These are phyloP conservation scores for Globisporangium acanthophoron DNA, from an alignment of 352 stramenopile genomes.

Conservation along the genomic window DNA sequence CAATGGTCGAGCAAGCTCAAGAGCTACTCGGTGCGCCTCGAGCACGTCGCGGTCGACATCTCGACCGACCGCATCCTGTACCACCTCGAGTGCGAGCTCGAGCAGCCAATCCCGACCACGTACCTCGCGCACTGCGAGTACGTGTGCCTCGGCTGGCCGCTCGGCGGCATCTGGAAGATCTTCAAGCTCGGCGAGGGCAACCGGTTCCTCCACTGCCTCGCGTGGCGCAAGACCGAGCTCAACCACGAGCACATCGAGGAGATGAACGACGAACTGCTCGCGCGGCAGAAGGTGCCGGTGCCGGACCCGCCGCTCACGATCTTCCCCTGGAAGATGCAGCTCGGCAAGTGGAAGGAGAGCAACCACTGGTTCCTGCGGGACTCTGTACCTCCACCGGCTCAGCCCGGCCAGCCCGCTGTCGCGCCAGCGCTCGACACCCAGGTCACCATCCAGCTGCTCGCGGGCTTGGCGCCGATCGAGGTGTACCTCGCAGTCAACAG, in stretches of 20 bases:
- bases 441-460: slow-evolving; percentile 14
- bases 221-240: slow-evolving; percentile 48
- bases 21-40: slow-evolving; percentile 30
- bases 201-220: slow-evolving; percentile 27
- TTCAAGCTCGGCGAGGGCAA: slow-evolving; percentile 22
- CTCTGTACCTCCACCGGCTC: slow-evolving; percentile 20
- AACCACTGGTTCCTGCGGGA: slow-evolving; percentile 51
- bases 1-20: no score
- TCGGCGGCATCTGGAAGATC: slow-evolving; percentile 55
- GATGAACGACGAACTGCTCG: slow-evolving; percentile 26
- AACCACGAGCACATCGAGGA: slow-evolving; percentile 28
- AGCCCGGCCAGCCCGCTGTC: slow-evolving; percentile 13
- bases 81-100: slow-evolving; percentile 36
- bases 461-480: slow-evolving; percentile 17
- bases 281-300: slow-evolving; percentile 15
- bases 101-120: no score
- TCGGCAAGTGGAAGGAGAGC: slow-evolving; percentile 34
- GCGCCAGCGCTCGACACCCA: slow-evolving; percentile 5
- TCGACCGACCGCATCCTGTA: slow-evolving; percentile 40
- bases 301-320: slow-evolving; percentile 14
- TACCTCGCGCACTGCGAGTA: slow-evolving; percentile 33
- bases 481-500: slow-evolving; percentile 21
- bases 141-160: slow-evolving; percentile 39
- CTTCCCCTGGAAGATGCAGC: slow-evolving; percentile 59
- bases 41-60: slow-evolving; percentile 45